Evolutionary conservation across 345 rosid species (phyloP).

Genomic region (Ceriops tagal): DNA sequence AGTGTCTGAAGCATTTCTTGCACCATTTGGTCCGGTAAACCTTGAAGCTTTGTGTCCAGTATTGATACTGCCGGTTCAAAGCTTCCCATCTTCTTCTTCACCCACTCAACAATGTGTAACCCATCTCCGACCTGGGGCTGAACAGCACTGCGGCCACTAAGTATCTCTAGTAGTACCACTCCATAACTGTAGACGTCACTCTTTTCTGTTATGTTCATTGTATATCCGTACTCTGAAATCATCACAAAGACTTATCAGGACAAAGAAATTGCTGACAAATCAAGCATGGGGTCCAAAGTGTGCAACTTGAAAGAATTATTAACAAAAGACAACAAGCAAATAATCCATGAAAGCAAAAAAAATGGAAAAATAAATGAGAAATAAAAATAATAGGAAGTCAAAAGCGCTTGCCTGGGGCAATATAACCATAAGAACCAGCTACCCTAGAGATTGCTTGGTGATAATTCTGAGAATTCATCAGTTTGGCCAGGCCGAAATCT

Average conservation of each 20-base stretch:
- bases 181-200: conserved; percentile 95
- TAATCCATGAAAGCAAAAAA: neutral
- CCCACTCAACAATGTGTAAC: conserved; percentile 92
- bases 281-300: neutral
- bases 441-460: conserved; percentile 78
- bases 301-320: neutral
- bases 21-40: conserved; percentile 82
- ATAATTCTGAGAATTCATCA: conserved; percentile 74
- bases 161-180: conserved; percentile 81
- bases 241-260: conserved; percentile 9
- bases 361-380: neutral
- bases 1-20: conserved; percentile 95
- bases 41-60: conserved; percentile 74
- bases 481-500: conserved; percentile 84
- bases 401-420: conserved; percentile 78
- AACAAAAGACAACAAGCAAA: neutral
- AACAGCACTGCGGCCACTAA: conserved; percentile 81
- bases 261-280: neutral
- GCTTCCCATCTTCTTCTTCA: conserved; percentile 95
- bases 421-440: conserved; percentile 93
- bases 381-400: neutral
- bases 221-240: conserved; percentile 86
- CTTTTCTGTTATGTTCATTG: conserved; percentile 92
- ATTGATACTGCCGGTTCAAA: conserved; percentile 73
- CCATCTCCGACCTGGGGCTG: conserved; percentile 68